Base-by-base conservation (phyloP, 768 basidiomycete species). In the Leucogyrophana mollusca region DNA sequence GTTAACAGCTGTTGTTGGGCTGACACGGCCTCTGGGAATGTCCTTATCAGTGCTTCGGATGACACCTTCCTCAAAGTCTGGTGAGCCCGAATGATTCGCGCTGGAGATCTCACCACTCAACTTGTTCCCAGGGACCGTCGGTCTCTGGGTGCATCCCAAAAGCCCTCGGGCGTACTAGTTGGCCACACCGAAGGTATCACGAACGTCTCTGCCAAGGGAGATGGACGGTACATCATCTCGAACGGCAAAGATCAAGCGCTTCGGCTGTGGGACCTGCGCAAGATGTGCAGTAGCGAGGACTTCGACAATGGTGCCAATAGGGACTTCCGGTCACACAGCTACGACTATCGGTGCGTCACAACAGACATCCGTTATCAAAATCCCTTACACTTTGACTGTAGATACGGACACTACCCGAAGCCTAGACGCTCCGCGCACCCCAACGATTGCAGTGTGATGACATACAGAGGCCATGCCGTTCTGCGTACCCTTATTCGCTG, bases 1-100 rank as follows among this genome's bases (percentile, higher is more conserved):
- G 88, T 97, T 34, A 99, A 99, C 57, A 90, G 91, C 59, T 83
- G 94, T 67, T 93, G 90, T 60, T 99, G 94, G 85, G 96, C 96
- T 0, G 94, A 97, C 60, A 85, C 85, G 9, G 79, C 81, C 2
- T 94, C 91, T 10, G 93, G 93, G 9, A 98, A 99, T 62, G 82
- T 99, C 16, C 79, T 99, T 21, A 83, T 98, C 40, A 95, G 92
- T 55, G 96, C 90, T 1, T 94, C 93, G 1, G 96, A 99, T 58
- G 96, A 99, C 61, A 84, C 82, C 0, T 94, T 87, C 65, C 70
- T 98, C 50, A 98, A 98, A 78, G 84, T 98, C 49, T 99, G 96
- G 96, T 93, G 66, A 48, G 74, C 57, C 37, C 18, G n/a, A 5
- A 2, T 35, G 13, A 20, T 14, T 17, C 25, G 7, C 14, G 35